A percentile compares a stretch with the other conserved stretches of the same genome.
phyloP scores from a whole-genome alignment of 2,329 filamentous ascomycete species.

The Bipolaris sorokiniana region DNA sequence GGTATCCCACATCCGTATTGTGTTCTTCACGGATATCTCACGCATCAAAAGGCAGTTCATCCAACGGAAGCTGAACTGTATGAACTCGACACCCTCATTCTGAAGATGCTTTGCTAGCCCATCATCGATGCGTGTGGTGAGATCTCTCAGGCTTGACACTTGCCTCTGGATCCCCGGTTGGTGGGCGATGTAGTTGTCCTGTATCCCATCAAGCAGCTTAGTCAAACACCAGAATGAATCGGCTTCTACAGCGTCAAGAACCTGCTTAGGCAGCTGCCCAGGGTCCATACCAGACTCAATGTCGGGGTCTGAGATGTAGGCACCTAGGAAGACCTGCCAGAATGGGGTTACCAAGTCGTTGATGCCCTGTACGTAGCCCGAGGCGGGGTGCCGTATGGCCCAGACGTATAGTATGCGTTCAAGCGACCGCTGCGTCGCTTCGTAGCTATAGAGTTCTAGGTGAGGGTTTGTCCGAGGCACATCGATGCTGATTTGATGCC shows the following conservation, averaged over 20 bases:
- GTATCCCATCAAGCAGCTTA: constrained; percentile 96
- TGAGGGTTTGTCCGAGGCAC: constrained; percentile 96
- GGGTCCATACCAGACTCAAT: constrained; percentile 97
- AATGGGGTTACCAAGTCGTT: constrained; percentile 98
- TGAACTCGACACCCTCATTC: constrained; percentile 92
- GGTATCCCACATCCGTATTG: constrained; percentile 99
- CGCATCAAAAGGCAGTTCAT: constrained; percentile 99
- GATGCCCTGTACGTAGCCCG: constrained; percentile 97
- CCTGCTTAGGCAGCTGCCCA: constrained; percentile 85
- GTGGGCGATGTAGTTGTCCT: constrained; percentile 98
- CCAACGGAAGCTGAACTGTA: constrained; percentile 99
- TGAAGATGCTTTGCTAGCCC: constrained; percentile 87
- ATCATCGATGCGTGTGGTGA: constrained; percentile 88
- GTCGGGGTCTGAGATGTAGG: constrained; percentile 92
- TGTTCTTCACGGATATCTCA: constrained; percentile 94
- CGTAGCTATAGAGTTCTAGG: constrained; percentile 91
- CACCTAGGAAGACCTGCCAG: constrained; percentile 94
- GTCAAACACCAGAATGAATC: constrained; percentile 99
- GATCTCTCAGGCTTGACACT: constrained; percentile 83
- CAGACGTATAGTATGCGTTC: constrained; percentile 96
- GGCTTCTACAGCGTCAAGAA: constrained; percentile 94
- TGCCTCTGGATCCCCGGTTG: constrained; percentile 97
- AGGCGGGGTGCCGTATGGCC: constrained; percentile 96
- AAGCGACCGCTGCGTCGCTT: constrained; percentile 91
- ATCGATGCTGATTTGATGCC: constrained; percentile 99